Evolutionary conservation across 2,329 filamentous ascomycete species (phyloP).

Genomic region (Parastagonospora avenae): DNA sequence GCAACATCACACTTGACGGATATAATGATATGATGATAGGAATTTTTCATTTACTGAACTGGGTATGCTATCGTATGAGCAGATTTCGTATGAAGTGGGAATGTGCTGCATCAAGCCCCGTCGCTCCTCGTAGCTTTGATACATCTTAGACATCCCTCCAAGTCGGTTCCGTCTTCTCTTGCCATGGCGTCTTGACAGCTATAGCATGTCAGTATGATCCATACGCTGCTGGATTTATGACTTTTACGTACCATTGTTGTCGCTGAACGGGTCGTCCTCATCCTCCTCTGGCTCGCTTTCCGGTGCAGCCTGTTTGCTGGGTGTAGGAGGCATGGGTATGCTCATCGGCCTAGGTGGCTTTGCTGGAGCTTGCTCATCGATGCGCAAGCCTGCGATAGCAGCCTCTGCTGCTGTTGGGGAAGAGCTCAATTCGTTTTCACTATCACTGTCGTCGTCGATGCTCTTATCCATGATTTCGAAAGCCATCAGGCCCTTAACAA

Average conservation of each 20-base stretch:
- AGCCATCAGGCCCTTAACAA: constrained; percentile 91
- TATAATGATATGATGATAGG: background rate
- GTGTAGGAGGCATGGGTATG: constrained; percentile 44
- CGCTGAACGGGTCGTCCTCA: constrained; percentile 86
- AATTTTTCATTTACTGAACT: background rate
- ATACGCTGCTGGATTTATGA: too few species aligned
- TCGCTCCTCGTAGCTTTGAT: background rate
- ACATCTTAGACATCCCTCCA: constrained; percentile 48
- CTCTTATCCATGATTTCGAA: constrained; percentile 92
- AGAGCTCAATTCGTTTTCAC: constrained; percentile 54
- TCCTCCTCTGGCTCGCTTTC: constrained; percentile 62
- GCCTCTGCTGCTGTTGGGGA: constrained; percentile 43
- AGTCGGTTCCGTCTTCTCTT: constrained; percentile 37
- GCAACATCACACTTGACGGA: background rate
- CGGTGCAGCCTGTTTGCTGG: constrained; percentile 52
- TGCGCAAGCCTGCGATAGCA: constrained; percentile 52
- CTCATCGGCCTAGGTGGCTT: constrained; percentile 56
- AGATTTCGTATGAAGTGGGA: too few species aligned
- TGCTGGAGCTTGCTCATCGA: constrained; percentile 53
- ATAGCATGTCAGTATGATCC: constrained; percentile 9
- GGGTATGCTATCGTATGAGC: too few species aligned
- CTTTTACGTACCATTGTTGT: constrained; percentile 65
- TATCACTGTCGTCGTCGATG: constrained; percentile 73
- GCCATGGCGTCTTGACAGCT: constrained; percentile 61
- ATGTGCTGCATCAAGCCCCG: too few species aligned